phyloP scores from a whole-genome alignment of 2,329 filamentous ascomycete species.

The Talaromyces marneffei region DNA sequence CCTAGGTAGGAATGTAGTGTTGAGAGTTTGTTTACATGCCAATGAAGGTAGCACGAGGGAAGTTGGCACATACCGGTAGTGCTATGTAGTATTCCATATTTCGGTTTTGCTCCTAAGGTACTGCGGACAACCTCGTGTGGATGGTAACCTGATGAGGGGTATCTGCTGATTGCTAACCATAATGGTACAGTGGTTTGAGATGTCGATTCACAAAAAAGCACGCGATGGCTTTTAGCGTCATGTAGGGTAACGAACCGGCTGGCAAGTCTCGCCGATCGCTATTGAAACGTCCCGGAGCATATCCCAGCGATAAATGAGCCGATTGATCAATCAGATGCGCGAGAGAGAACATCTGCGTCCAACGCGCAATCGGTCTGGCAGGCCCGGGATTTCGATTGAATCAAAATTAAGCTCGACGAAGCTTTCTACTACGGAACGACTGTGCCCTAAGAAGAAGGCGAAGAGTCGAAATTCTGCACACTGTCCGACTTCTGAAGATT shows the following conservation, averaged over 20 bases:
- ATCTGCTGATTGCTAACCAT: not conserved
- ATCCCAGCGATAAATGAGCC: not conserved
- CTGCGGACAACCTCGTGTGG: not conserved
- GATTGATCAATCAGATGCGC: not conserved
- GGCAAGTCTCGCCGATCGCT: not conserved
- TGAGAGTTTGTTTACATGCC: not conserved
- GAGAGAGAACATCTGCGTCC: not conserved
- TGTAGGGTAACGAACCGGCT: not conserved
- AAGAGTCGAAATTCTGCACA: not conserved
- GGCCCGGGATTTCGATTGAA: not conserved
- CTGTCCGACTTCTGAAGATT: not conserved
- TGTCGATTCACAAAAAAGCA: not conserved
- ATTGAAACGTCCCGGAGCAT: not conserved
- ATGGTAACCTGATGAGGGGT: not conserved
- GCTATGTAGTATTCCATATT: not conserved
- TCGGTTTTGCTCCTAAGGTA: too few relatives aligned
- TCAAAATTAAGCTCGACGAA: not conserved
- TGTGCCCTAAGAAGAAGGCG: too few relatives aligned
- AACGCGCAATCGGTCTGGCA: not conserved
- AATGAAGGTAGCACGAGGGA: not conserved
- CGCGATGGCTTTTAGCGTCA: not conserved
- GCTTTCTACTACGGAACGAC: not conserved
- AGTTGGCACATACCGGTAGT: not conserved
- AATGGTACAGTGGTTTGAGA: not conserved
- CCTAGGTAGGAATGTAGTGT: not conserved